phyloP scores from a whole-genome alignment of 768 basidiomycete genomes.

The Pilatotrama ljubarskyi region DNA sequence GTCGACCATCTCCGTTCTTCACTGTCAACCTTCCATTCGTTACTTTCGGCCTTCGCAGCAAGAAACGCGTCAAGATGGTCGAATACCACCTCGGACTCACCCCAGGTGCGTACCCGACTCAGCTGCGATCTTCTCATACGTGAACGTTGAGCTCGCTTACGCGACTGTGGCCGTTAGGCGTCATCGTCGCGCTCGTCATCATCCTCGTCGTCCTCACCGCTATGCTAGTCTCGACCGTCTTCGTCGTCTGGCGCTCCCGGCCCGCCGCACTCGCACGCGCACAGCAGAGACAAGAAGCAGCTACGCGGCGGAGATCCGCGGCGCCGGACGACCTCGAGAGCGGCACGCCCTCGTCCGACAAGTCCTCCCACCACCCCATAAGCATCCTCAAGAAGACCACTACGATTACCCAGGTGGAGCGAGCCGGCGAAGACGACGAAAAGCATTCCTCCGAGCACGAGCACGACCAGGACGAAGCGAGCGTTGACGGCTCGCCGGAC shows the following conservation, averaged over 20 bases:
- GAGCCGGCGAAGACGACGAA: too few relatives aligned
- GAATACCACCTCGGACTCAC: conserved; percentile 17
- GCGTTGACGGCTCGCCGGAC: background rate
- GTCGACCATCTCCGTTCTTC: background rate
- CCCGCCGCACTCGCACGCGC: conserved; percentile 6
- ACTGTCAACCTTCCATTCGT: background rate
- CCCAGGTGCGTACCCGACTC: conserved; percentile 4
- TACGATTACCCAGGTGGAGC: too few relatives aligned
- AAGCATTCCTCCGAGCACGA: background rate
- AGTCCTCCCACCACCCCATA: background rate
- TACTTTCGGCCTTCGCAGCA: background rate
- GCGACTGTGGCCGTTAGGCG: background rate
- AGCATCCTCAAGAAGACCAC: conserved; percentile 4
- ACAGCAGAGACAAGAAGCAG: background rate
- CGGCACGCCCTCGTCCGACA: background rate
- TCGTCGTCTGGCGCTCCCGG: conserved; percentile 20
- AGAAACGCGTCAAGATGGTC: conserved; percentile 4
- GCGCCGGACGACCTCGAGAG: conserved; percentile 7
- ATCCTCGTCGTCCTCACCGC: conserved; percentile 11
- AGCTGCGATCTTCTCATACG: background rate
- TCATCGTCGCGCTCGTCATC: conserved; percentile 16
- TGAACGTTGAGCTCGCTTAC: too few relatives aligned
- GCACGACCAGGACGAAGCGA: background rate
- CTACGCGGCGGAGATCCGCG: background rate
- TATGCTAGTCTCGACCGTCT: conserved; percentile 18